Percentiles rank a stretch among this genome's conserved stretches.
Conservation (phyloP, 139 green algal genomes). For the Volvox africanus region DNA sequence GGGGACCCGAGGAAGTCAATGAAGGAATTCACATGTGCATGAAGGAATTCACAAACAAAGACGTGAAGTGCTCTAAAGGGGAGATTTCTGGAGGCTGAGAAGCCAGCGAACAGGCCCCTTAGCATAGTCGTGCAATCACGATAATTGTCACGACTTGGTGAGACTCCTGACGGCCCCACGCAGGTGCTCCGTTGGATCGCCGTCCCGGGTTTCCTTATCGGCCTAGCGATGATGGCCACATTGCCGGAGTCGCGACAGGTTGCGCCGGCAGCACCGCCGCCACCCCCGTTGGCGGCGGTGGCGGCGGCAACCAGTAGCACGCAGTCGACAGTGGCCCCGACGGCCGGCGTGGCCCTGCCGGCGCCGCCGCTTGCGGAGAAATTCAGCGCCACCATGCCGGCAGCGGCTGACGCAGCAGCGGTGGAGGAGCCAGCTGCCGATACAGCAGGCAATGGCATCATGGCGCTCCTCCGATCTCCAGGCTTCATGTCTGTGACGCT, state of each 20-base stretch:
- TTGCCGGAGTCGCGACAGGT: slow-evolving; percentile 48
- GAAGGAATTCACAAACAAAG: no score
- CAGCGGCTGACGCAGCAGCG: not conserved
- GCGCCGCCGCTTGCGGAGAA: not conserved
- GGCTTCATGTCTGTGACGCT: slow-evolving; percentile 79
- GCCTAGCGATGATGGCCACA: slow-evolving; percentile 32
- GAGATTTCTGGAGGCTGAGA: no score
- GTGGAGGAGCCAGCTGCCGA: not conserved
- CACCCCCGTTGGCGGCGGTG: not conserved
- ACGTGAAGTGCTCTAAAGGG: no score
- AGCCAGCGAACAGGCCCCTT: no score
- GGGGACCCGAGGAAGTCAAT: no score
- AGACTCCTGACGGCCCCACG: no score
- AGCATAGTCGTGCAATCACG: no score
- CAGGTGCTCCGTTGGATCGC: slow-evolving; percentile 57
- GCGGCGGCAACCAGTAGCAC: not conserved
- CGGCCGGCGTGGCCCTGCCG: not conserved
- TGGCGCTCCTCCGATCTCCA: slow-evolving; percentile 57
- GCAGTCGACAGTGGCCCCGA: no score
- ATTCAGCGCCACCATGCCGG: not conserved
- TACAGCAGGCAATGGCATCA: slow-evolving; percentile 3
- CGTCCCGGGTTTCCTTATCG: slow-evolving; percentile 56
- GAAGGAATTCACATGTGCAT: no score
- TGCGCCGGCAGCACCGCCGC: not conserved
- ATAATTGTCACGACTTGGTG: no score